Evolutionary conservation across 495 filamentous ascomycete species (phyloP).

Genomic region (Parachaetomium inaequale): DNA sequence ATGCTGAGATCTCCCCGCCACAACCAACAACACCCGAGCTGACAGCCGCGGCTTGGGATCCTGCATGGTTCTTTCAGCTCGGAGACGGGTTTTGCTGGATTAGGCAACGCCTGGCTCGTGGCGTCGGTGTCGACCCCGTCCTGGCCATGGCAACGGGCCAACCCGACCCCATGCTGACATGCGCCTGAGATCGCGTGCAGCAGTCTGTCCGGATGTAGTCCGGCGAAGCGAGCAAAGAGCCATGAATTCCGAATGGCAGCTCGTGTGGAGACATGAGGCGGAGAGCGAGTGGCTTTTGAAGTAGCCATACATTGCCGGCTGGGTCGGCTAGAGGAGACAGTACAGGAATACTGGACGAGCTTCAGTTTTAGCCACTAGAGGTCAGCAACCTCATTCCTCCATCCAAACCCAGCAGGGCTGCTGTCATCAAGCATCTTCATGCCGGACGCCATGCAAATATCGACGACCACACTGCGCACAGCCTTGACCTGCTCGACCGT

Average conservation of each 20-base stretch:
- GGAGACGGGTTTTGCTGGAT: conserved; percentile 15
- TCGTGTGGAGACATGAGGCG: background rate
- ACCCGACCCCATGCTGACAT: conserved; percentile 19
- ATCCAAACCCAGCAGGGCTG: conserved; percentile 40
- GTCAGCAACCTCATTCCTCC: conserved; percentile 39
- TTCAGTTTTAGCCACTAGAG: conserved; percentile 17
- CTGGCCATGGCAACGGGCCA: conserved; percentile 9
- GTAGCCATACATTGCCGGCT: too few relatives aligned
- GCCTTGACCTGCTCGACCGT: conserved; percentile 51
- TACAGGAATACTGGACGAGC: too few relatives aligned
- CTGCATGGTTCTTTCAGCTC: conserved; percentile 14
- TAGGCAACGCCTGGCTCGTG: conserved; percentile 14
- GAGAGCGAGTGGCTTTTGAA: too few relatives aligned
- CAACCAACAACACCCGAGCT: background rate
- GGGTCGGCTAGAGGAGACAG: too few relatives aligned
- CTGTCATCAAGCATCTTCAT: conserved; percentile 39
- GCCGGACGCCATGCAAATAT: conserved; percentile 47
- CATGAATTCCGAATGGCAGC: background rate
- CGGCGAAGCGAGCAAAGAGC: background rate
- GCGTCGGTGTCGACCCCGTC: background rate
- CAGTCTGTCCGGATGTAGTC: background rate
- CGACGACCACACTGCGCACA: conserved; percentile 48
- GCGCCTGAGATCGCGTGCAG: background rate
- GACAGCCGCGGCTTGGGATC: background rate
- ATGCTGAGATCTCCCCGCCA: too few relatives aligned